Evolutionary conservation across 306 rosid genomes (phyloP).

Genomic region (Oxytropis ochrocephala): DNA sequence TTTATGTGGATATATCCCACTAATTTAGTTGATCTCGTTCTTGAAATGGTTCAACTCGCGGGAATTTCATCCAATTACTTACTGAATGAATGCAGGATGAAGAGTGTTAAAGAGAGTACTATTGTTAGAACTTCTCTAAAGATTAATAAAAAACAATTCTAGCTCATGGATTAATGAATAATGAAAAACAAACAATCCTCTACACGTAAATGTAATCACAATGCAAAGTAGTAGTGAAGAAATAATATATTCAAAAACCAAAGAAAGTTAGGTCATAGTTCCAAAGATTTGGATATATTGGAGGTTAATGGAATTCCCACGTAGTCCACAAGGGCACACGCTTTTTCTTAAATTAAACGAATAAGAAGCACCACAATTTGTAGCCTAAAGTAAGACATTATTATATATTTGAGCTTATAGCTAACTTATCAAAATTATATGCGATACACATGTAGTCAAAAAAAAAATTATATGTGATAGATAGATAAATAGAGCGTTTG

Average conservation of each 20-base stretch:
- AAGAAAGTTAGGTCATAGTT: constrained; percentile 29
- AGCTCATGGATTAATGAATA: neutral
- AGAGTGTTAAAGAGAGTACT: too few relatives aligned
- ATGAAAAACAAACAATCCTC: neutral
- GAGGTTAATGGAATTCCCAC: constrained; percentile 38
- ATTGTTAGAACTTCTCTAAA: too few relatives aligned
- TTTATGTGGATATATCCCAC: too few relatives aligned
- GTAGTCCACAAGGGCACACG: constrained; percentile 30
- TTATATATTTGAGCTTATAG: constrained; percentile 11
- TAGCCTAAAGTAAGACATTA: constrained; percentile 30
- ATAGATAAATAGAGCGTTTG: too few relatives aligned
- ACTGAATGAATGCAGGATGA: too few relatives aligned
- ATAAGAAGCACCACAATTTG: constrained; percentile 32
- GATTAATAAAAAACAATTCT: neutral
- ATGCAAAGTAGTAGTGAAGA: neutral
- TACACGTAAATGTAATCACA: neutral
- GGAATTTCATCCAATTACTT: too few relatives aligned
- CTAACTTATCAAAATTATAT: constrained; percentile 24
- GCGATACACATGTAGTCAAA: too few relatives aligned
- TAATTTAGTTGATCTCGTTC: too few relatives aligned
- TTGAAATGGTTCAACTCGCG: too few relatives aligned
- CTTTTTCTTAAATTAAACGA: neutral
- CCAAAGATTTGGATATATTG: constrained; percentile 21
- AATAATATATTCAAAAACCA: neutral
- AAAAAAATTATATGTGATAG: too few relatives aligned